These are phyloP conservation scores for Penicillium aurantiogriseum DNA, from an alignment of 2,329 filamentous ascomycete genomes.

Conservation along the genomic window DNA sequence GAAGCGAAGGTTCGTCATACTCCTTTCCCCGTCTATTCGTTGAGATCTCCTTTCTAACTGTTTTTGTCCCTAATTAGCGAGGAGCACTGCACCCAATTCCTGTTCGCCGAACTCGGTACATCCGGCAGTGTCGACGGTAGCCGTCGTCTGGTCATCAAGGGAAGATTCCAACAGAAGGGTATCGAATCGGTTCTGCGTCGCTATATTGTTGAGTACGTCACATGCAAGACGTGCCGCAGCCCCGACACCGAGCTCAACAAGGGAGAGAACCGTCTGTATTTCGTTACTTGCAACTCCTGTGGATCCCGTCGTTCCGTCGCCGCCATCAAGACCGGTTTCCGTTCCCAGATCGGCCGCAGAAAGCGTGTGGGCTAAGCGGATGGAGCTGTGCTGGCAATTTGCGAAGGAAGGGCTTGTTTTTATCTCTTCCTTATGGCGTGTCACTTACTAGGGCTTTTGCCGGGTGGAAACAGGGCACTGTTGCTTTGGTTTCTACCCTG, in stretches of 20 bases:
- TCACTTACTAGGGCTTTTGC: conserved; percentile 19
- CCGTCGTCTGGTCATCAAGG: conserved; percentile 94
- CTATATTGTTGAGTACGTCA: conserved; percentile 81
- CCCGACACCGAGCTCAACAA: conserved; percentile 96
- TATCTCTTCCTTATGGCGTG: conserved; percentile 26
- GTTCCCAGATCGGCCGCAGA: conserved; percentile 97
- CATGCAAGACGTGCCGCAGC: conserved; percentile 96
- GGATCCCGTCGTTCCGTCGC: conserved; percentile 83
- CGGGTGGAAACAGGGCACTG: conserved; percentile 17
- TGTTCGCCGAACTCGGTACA: conserved; percentile 98
- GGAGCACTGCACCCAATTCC: conserved; percentile 93
- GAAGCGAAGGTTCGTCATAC: conserved; percentile 63
- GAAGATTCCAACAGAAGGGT: conserved; percentile 99
- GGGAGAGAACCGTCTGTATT: conserved; percentile 98
- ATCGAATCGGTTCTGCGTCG: conserved; percentile 87
- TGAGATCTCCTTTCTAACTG: neutral
- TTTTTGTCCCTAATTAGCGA: conserved; percentile 57
- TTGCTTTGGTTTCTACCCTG: conserved; percentile 13
- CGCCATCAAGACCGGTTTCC: conserved; percentile 99
- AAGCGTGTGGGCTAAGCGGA: conserved; percentile 76
- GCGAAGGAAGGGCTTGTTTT: conserved; percentile 19
- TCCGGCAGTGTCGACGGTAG: conserved; percentile 92
- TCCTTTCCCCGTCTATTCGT: neutral
- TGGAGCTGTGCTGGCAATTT: conserved; percentile 12
- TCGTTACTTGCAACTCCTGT: conserved; percentile 93